Base-by-base conservation (phyloP, 2,329 filamentous ascomycete genomes). In the Colletotrichum destructivum region DNA sequence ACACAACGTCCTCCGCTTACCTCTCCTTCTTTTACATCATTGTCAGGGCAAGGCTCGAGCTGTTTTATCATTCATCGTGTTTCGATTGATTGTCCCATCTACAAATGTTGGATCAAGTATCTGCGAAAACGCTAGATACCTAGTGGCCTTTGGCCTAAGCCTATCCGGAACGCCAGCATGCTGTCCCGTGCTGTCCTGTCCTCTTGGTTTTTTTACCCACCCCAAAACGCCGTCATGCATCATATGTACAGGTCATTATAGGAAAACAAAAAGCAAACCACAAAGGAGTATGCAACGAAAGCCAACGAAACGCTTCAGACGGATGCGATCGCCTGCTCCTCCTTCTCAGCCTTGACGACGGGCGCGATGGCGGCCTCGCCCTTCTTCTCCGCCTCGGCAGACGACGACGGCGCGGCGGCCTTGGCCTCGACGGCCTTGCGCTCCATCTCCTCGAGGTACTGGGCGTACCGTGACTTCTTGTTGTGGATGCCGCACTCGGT, bases 401-500 rank as follows among this genome's bases (percentile, higher is more conserved):
- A 64, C 44, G 70, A 69, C 49, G 70, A 66, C 8, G 80, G 76
- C 60, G 76, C 75, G n/a, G 78, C 72, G 35, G 78, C 74, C 65
- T 80, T 76, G 63, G 79, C 76, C 74, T 90, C 88, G 76, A 91
- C 86, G 74, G 87, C 85, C 86, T 94, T 92, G 79, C 88, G 84
- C 80, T 94, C 92, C 82, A 93, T 89, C 73, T 94, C 91, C 77
- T 88, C 87, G 67, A 97, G 84, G 83, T 93, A 98, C 83, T 95
- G 91, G 13, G 95, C 93, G 79, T 98, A 99, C 76, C 95, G 92
- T 70, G 94, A 97, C 82, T 95, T 92, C 84, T 96, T 97, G 88
- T 98, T 98, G 90, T 99, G 96, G 80, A 99, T 98, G 59, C 96
- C 96, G 82, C 96, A 99, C 86, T 99, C 96, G 18, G 95, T 97